Evolutionary conservation across 2,329 filamentous ascomycete species (phyloP).

Genomic region (Chrysoporthe austroafricana): DNA sequence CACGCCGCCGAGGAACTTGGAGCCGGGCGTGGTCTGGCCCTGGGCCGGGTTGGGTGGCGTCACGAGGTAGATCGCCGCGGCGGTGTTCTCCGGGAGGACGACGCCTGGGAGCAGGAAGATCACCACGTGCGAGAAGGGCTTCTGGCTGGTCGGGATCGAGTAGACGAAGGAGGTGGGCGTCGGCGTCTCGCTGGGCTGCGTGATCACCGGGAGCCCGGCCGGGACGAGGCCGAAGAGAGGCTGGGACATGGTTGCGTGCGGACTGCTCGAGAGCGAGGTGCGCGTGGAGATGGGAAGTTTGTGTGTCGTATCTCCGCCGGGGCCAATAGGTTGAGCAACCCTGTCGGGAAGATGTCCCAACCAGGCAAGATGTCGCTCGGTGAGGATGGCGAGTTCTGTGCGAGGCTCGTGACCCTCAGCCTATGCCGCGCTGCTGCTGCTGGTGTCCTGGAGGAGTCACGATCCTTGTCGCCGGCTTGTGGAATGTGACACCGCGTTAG

Average conservation of each 20-base stretch:
- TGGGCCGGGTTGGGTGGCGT: slow-evolving; percentile 47
- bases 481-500: neutral
- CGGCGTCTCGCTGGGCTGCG: slow-evolving; percentile 55
- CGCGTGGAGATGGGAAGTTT: neutral
- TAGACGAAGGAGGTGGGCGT: slow-evolving; percentile 62
- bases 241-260: slow-evolving; percentile 41
- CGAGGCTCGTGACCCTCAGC: neutral
- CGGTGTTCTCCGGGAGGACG: slow-evolving; percentile 72
- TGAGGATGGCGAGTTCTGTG: neutral
- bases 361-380: neutral
- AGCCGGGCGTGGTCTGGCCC: slow-evolving; percentile 56
- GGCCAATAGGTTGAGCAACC: neutral
- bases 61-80: slow-evolving; percentile 86
- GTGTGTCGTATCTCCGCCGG: neutral
- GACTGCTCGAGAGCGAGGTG: neutral
- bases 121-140: slow-evolving; percentile 77
- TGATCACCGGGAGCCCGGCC: slow-evolving; percentile 62
- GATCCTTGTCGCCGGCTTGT: neutral
- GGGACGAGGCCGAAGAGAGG: slow-evolving; percentile 64
- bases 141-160: slow-evolving; percentile 48
- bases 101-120: slow-evolving; percentile 86
- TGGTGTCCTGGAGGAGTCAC: neutral
- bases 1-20: slow-evolving; percentile 86
- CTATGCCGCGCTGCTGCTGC: neutral
- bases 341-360: neutral